Evolutionary conservation across 2,329 filamentous ascomycete genomes (phyloP).

Genomic region (Sporothrix humicola): DNA sequence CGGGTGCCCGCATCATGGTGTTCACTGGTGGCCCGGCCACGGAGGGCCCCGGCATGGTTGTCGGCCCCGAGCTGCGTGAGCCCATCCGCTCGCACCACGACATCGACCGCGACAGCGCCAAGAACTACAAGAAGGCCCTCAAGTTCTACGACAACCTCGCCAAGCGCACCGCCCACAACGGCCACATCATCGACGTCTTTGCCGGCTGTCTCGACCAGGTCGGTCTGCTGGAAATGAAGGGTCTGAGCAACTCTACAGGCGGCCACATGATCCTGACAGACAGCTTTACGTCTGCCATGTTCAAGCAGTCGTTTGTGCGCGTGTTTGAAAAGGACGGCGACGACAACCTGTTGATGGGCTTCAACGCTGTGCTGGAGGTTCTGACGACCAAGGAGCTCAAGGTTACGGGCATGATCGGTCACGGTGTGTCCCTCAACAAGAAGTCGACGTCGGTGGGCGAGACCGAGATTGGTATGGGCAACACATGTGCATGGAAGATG

Average conservation of each 20-base stretch:
- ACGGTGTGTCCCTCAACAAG: conserved; percentile 96
- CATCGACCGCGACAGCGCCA: conserved; percentile 98
- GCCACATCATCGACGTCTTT: conserved; percentile 97
- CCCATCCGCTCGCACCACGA: conserved; percentile 98
- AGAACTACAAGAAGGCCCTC: conserved; percentile 98
- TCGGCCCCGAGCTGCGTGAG: conserved; percentile 92
- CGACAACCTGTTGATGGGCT: conserved; percentile 95
- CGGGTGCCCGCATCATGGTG: conserved; percentile 93
- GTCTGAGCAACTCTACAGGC: conserved; percentile 91
- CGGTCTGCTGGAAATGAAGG: conserved; percentile 97
- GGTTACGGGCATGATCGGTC: conserved; percentile 94
- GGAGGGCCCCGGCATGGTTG: conserved; percentile 95
- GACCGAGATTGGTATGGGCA: conserved; percentile 97
- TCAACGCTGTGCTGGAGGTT: conserved; percentile 95
- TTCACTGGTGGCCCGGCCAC: conserved; percentile 95
- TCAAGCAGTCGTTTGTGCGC: conserved; percentile 96
- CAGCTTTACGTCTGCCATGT: conserved; percentile 98
- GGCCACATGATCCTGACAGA: conserved; percentile 98
- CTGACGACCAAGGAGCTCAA: conserved; percentile 98
- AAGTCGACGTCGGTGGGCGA: conserved; percentile 97
- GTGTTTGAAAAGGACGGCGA: conserved; percentile 97
- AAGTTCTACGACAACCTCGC: conserved; percentile 98
- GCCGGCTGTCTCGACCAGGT: conserved; percentile 97
- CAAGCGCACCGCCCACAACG: conserved; percentile 93
- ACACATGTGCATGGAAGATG: conserved; percentile 99